Base-by-base conservation (phyloP, 495 filamentous ascomycete species). In the Aspergillus carlsbadensis region DNA sequence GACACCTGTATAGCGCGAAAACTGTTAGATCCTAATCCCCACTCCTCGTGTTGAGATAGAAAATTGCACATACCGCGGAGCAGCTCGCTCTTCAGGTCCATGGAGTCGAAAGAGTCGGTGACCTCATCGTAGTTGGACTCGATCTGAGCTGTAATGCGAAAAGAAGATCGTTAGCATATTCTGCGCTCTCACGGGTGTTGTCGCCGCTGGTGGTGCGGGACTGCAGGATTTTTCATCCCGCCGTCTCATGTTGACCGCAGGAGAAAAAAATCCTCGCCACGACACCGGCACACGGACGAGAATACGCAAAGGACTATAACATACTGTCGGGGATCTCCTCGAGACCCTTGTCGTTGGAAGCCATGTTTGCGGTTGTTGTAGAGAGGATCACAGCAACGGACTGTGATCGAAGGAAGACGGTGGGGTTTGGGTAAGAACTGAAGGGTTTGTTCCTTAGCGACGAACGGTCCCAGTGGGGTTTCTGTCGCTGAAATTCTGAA, bases 71-170 rank as follows among this genome's bases (percentile, higher is more conserved):
- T 86, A 94, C 91, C 94, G 81, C 94, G 92, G 67, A 98, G 88
- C 68, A 98, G 86, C 84, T 98, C 94, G 45, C 88, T 65, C 84
- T 95, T 96, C 68, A 98, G 83, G 78, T 87, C 86, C 94, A 98
- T 98, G 59, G 91, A 83, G 78, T 98, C 94, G 76, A 98, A 98
- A 55, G 92, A 96, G 78, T 99, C 94, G 74, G 92, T 94, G 67
- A 93, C 90, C 84, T 99, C 95, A 85, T 99, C 94, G 80, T 99
- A 99, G 89, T 98, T 99, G 69, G 92, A 96, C 81, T 98, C 94
- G 81, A 99, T 98, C 80, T 92, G 89, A 72, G 89, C 95, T 96
- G 78, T 69, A 68, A 52, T 37, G 11, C 21, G 48, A 36, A 65
- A 61, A 58, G 48, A 34, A 17, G 7, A 2, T 58, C 8, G 65